Base-by-base conservation (phyloP, 75 land plant genomes). In the Adiantum capillusveneris region DNA sequence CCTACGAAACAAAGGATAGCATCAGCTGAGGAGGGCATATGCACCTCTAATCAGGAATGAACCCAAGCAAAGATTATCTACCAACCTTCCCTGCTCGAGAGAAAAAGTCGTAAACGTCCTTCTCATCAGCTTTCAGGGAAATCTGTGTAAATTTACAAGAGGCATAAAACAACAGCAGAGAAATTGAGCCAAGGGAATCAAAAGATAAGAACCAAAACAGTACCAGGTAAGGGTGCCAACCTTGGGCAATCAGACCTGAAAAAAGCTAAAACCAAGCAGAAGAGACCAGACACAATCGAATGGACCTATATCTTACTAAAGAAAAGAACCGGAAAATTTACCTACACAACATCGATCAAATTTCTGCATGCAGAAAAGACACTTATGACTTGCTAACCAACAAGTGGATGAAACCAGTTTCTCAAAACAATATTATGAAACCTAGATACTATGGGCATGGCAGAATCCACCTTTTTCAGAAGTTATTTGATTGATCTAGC, bases 61-160 rank as follows among this genome's bases (percentile, higher is more conserved):
- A 56, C 58, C 9, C 7, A 34, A 34, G 37, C 3, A 9, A 34
- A 34, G 37, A 34, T 9, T 3, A 34, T 3, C 37, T 34, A 34
- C 37, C 3, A 31, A 94, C 99, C 91, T 94, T 94, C 48, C 99
- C 99, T 36, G 99, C 99, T 54, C 78, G 74, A 43, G 96, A 86
- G 65, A 94, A 94, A 66, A 94, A 94, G 29, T 94, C 99, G 63
- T 86, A 94, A 0, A 94, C 92, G 67, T 94, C 87, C 58, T 91
- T 76, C 60, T 94, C 99, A 62, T 79, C 87, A 21, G 99, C 99
- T 70, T 86, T 94, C 73, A 94, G 70, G 22, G 73, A 81, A 53
- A 94, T 86, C 99, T 94, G 84, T 41, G 39, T 36, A 72, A 3
- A 34, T 3, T 34, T 34, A 5, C 37, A 34, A n/a, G 49, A n/a